Percentiles rank a stretch among this genome's conserved stretches.
Conservation (phyloP, 768 basidiomycete species). For the Boletus sp. region DNA sequence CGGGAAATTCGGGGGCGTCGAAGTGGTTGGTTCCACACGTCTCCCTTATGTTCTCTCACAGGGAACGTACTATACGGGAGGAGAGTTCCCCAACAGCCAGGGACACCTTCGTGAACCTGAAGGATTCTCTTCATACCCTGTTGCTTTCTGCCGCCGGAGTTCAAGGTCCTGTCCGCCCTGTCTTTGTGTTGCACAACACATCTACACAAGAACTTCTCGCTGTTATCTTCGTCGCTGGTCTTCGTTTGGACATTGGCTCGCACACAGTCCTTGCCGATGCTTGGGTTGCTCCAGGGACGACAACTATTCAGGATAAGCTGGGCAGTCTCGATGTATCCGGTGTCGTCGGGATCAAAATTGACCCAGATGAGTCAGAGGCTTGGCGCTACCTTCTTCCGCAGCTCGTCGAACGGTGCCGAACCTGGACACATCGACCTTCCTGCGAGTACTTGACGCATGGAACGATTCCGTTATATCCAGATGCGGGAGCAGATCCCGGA, state of each 20-base stretch:
- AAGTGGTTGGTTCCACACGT: conserved; percentile 35
- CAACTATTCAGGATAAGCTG: conserved; percentile 1
- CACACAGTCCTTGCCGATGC: conserved; percentile 52
- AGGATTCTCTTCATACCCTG: conserved; percentile 31
- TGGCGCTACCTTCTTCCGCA: conserved; percentile 54
- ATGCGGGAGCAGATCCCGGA: conserved; percentile 31
- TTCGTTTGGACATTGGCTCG: conserved; percentile 46
- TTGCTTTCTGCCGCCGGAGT: conserved; percentile 27
- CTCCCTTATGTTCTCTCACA: conserved; percentile 30
- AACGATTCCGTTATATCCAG: conserved; percentile 36
- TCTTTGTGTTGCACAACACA: conserved; percentile 19
- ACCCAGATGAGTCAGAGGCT: conserved; percentile 23
- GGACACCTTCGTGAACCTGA: conserved; percentile 32
- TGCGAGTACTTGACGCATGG: conserved; percentile 46
- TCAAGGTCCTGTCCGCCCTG: conserved; percentile 13
- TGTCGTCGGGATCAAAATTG: conserved; percentile 14
- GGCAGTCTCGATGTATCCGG: conserved; percentile 5
- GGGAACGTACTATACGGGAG: conserved; percentile 24
- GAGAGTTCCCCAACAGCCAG: not conserved
- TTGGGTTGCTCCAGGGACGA: conserved; percentile 41
- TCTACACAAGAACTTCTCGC: conserved; percentile 28
- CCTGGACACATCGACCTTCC: conserved; percentile 43
- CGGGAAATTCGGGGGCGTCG: conserved; percentile 1
- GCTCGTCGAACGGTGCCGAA: conserved; percentile 50
- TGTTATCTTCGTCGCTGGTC: conserved; percentile 43